These are phyloP conservation scores for Xerocomus spinulosus DNA, from an alignment of 768 basidiomycete genomes.

Conservation along the genomic window DNA sequence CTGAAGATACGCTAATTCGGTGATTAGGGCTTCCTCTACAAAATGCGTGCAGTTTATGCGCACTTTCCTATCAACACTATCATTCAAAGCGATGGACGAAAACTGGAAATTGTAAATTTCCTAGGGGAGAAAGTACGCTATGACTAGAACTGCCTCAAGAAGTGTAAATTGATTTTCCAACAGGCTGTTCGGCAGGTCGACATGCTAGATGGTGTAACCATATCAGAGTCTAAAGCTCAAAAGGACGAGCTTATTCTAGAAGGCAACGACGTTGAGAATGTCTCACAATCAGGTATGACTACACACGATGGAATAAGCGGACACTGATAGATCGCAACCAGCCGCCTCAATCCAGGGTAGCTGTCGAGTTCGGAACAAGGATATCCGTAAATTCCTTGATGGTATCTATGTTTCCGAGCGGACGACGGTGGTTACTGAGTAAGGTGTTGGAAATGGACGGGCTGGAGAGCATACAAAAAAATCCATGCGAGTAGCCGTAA, in stretches of 20 bases:
- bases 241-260: slow-evolving; percentile 94
- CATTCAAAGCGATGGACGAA: slow-evolving; percentile 67
- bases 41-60: slow-evolving; percentile 99
- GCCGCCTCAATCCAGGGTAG: slow-evolving; percentile 96
- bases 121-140: slow-evolving; percentile 80
- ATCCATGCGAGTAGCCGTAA: slow-evolving; percentile 21
- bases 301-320: not conserved
- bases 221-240: slow-evolving; percentile 83
- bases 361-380: slow-evolving; percentile 98
- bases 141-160: not conserved
- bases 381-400: slow-evolving; percentile 98
- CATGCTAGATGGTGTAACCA: slow-evolving; percentile 85
- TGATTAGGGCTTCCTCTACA: slow-evolving; percentile 93
- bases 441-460: slow-evolving; percentile 9
- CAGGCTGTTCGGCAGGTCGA: slow-evolving; percentile 88
- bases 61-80: slow-evolving; percentile 99
- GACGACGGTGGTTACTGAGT: slow-evolving; percentile 53
- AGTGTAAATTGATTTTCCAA: not conserved
- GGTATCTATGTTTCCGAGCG: slow-evolving; percentile 89
- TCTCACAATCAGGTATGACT: slow-evolving; percentile 85
- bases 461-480: slow-evolving; percentile 11
- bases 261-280: slow-evolving; percentile 95
- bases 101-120: slow-evolving; percentile 92
- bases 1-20: slow-evolving; percentile 4
- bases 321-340: slow-evolving; percentile 27